These are phyloP conservation scores for Vigna nakashimae DNA, from an alignment of 306 rosid species.

Conservation along the genomic window DNA sequence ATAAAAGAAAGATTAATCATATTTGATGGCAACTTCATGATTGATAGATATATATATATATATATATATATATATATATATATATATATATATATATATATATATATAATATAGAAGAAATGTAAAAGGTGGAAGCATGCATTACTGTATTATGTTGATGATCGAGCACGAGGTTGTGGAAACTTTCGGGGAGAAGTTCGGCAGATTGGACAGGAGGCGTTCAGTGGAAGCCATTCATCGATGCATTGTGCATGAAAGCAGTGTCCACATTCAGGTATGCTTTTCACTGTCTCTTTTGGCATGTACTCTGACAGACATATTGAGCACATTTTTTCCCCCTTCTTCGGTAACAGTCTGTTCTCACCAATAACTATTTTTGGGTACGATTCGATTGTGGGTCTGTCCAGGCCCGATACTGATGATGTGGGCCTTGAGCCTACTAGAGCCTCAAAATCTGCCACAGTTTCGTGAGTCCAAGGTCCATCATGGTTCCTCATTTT, in stretches of 20 bases:
- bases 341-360: slow-evolving; percentile 53
- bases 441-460: slow-evolving; percentile 55
- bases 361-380: slow-evolving; percentile 68
- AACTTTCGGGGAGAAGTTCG: slow-evolving; percentile 55
- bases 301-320: slow-evolving; percentile 73
- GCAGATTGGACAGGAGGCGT: slow-evolving; percentile 80
- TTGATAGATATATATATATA: no score
- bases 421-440: slow-evolving; percentile 39
- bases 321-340: slow-evolving; percentile 57
- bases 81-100: no score
- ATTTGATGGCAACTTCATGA: not conserved
- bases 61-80: no score
- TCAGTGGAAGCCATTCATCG: slow-evolving; percentile 77
- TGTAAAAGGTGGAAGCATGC: not conserved
- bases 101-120: no score
- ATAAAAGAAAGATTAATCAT: not conserved
- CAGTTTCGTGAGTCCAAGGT: slow-evolving; percentile 30
- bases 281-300: slow-evolving; percentile 68
- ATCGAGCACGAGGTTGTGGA: not conserved
- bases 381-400: slow-evolving; percentile 62
- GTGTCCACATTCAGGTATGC: slow-evolving; percentile 70
- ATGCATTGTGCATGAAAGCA: slow-evolving; percentile 78
- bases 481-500: slow-evolving; percentile 16
- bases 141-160: slow-evolving; percentile 6
- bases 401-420: slow-evolving; percentile 54